Evolutionary conservation across 495 filamentous ascomycete species (phyloP), one percentile per base, ranked within the genome.

Genomic region (Annulohypoxylon nitens): DNA sequence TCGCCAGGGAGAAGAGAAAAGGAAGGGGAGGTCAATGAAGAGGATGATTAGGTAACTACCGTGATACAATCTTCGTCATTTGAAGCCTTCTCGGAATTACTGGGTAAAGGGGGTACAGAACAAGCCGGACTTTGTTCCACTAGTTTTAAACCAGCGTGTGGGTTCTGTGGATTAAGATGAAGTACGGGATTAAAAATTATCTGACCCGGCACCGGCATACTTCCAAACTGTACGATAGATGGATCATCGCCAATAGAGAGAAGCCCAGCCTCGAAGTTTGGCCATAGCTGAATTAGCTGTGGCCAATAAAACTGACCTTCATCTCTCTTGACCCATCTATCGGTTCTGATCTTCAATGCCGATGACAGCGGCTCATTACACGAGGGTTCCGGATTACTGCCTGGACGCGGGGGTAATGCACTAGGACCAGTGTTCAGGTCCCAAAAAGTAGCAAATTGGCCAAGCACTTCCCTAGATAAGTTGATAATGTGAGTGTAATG

Each of bases 371-470:
- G 2, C 5, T 2, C 57, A 51, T 66, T 74, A 8, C 18, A 30
- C 23, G 12, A 41, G 6, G 54, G 58, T 10, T 71, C 55, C n/a
- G 60, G 16, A 4, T 47, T n/a, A 6, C 36, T 23, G 9, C 57
- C 57, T 25, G 50, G 63, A 25, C 36, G 18, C 2, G 20, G 63
- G n/a, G 30, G 53, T 12, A 36, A 10, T 1, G 26, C 37, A 3
- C 47, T 57, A 0, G 11, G 41, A 0, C 30, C 45, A 0, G 61
- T 10, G 7, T 71, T 66, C 18, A 14, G 2, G n/a, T 73, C 69
- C 69, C 61, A 75, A 45, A 70, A 47, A 0, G 26, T 39, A 20
- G 72, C 72, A 1, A 75, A 48, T 47, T 77, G 68, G 8, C 25
- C 36, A 1, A 72, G 37, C 8, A 1, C 11, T 0, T 45, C 26